A percentile compares a stretch with the other conserved stretches of the same genome.
phyloP scores from a whole-genome alignment of 805 yeast species.

The Yarrowia sp. region DNA sequence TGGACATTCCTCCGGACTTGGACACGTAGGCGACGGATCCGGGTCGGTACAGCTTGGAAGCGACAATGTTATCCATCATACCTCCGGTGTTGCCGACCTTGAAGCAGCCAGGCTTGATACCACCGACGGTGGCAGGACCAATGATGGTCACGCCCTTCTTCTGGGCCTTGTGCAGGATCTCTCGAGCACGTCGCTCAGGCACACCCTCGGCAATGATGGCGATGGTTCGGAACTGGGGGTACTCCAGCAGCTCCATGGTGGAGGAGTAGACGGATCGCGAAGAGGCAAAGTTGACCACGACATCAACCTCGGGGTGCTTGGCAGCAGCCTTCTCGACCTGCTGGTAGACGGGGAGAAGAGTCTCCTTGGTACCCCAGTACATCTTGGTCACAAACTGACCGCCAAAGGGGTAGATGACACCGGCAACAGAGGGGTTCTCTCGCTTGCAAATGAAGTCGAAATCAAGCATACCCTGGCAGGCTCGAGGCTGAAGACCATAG shows the following conservation, averaged over 20 bases:
- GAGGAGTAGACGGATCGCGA: slow-evolving; percentile 57
- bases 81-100: slow-evolving; percentile 60
- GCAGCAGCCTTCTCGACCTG: slow-evolving; percentile 53
- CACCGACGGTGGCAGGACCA: slow-evolving; percentile 59
- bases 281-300: slow-evolving; percentile 58
- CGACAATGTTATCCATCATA: slow-evolving; percentile 59
- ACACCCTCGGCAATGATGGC: slow-evolving; percentile 60
- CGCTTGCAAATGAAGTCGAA: slow-evolving; percentile 57
- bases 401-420: slow-evolving; percentile 57
- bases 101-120: slow-evolving; percentile 59
- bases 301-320: slow-evolving; percentile 58
- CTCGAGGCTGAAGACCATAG: slow-evolving; percentile 56
- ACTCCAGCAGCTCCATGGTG: slow-evolving; percentile 57
- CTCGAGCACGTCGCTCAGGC: slow-evolving; percentile 59
- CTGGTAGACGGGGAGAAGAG: slow-evolving; percentile 56
- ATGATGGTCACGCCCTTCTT: slow-evolving; percentile 57
- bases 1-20: slow-evolving; percentile 59
- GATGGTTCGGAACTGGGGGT: slow-evolving; percentile 56
- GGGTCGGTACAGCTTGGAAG: slow-evolving; percentile 58
- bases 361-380: slow-evolving; percentile 60
- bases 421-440: slow-evolving; percentile 56
- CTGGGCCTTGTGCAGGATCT: slow-evolving; percentile 54
- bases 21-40: slow-evolving; percentile 58
- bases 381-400: slow-evolving; percentile 56
- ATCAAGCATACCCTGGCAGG: slow-evolving; percentile 59